Evolutionary conservation across 345 rosid species (phyloP).

Genomic region (Corymbia maculata): DNA sequence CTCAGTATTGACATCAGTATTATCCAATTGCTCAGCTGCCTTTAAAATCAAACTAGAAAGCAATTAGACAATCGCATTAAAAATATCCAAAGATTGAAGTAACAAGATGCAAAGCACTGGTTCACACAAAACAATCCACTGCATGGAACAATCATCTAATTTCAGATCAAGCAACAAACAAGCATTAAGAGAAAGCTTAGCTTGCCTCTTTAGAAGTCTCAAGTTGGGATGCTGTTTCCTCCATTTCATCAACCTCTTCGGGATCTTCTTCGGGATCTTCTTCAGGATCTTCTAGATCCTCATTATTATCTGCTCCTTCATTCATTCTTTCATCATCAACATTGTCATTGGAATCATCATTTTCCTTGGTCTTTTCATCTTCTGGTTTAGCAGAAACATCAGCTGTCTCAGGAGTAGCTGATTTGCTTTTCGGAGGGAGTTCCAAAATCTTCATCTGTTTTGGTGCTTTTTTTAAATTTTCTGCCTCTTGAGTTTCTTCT

Average conservation of each 20-base stretch:
- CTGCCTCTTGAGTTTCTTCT: conserved; percentile 43
- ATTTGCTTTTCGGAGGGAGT: conserved; percentile 28
- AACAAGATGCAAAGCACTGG: background rate
- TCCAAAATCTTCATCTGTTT: conserved; percentile 56
- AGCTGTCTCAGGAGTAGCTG: conserved; percentile 1
- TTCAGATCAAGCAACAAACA: background rate
- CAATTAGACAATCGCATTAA: background rate
- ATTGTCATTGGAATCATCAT: conserved; percentile 7
- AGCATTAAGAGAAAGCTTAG: background rate
- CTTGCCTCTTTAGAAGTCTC: conserved; percentile 46
- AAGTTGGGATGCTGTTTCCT: conserved; percentile 29
- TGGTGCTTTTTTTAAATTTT: conserved; percentile 19
- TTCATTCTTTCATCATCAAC: conserved; percentile 30
- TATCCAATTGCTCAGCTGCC: conserved; percentile 29
- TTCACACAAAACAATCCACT: background rate
- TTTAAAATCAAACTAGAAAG: conserved; percentile 4
- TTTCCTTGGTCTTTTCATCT: conserved; percentile 19
- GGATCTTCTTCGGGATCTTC: conserved; percentile 82
- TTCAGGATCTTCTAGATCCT: conserved; percentile 55
- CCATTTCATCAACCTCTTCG: conserved; percentile 47
- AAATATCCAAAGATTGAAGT: background rate
- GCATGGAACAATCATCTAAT: background rate
- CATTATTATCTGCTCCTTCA: conserved; percentile 41
- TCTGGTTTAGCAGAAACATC: conserved; percentile 17
- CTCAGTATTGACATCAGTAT: conserved; percentile 21